Conservation (phyloP, 2,329 filamentous ascomycete species). For the Penicillium expansum region DNA sequence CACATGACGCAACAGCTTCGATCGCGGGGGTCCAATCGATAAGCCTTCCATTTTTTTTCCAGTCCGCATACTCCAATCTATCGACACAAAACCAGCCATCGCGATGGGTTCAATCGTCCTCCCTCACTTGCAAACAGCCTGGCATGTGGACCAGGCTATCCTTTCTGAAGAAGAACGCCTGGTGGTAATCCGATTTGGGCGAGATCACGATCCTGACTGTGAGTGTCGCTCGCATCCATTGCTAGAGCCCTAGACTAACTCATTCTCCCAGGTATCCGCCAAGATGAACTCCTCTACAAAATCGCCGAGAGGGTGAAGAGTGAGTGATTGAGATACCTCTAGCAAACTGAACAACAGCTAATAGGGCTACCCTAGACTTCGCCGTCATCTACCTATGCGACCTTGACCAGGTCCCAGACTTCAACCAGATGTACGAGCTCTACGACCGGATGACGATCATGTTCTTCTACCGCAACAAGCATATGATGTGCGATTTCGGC, state of each 20-base stretch:
- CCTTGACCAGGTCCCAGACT: constrained; percentile 84
- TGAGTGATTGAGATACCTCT: constrained; percentile 44
- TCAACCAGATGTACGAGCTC: constrained; percentile 92
- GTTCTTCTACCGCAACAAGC: constrained; percentile 72
- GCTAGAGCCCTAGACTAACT: constrained; percentile 17
- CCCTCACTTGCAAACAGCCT: constrained; percentile 85
- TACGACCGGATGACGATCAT: constrained; percentile 91
- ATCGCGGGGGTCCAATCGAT: constrained; percentile 21
- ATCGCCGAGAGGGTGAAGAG: constrained; percentile 90
- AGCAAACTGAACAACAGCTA: constrained; percentile 30
- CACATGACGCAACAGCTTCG: constrained; percentile 12
- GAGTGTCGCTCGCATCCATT: constrained; percentile 11
- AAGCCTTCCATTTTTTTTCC: constrained; percentile 17
- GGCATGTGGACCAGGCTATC: constrained; percentile 98
- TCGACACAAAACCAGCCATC: background rate
- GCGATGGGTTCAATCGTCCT: constrained; percentile 82
- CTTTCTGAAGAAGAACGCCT: constrained; percentile 86
- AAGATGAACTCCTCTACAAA: constrained; percentile 92
- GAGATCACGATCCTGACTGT: constrained; percentile 77
- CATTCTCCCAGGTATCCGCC: constrained; percentile 55
- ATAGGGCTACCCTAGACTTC: constrained; percentile 30
- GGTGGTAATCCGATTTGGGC: constrained; percentile 79
- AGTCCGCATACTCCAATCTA: background rate
- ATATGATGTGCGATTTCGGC: constrained; percentile 89
- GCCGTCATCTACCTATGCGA: constrained; percentile 85